Conservation (phyloP, 768 basidiomycete genomes). For the Ramaria sp. region DNA sequence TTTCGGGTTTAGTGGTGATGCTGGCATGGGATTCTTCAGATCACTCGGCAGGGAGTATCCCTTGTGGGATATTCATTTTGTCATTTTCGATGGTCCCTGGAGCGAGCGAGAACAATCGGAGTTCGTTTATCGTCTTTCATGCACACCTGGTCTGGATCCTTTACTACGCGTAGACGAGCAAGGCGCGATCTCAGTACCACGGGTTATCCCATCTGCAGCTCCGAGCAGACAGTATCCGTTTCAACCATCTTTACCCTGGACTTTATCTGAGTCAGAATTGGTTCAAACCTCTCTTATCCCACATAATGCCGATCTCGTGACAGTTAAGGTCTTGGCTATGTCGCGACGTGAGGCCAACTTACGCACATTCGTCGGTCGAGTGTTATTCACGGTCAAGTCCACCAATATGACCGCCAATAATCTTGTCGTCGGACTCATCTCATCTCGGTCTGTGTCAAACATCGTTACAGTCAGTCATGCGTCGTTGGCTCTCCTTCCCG, state of each 20-base stretch:
- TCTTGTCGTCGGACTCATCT: neutral
- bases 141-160: neutral
- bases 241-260: neutral
- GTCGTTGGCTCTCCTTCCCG: neutral
- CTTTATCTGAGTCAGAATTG: neutral
- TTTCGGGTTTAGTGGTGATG: conserved; percentile 21
- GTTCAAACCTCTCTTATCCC: neutral
- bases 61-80: conserved; percentile 21
- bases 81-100: conserved; percentile 18
- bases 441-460: neutral
- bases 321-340: neutral
- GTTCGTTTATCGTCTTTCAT: neutral
- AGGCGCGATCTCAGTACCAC: conserved; percentile 20
- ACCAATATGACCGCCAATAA: neutral
- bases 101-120: conserved; percentile 7
- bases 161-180: conserved; percentile 18
- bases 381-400: neutral
- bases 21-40: conserved; percentile 22
- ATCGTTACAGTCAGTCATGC: neutral
- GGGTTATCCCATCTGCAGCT: conserved; percentile 19
- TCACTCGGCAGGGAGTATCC: conserved; percentile 22
- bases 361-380: neutral
- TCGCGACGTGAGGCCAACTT: neutral
- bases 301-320: neutral
- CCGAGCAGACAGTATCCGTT: neutral